Percentiles rank a stretch among this genome's conserved stretches.
Evolutionary conservation across 2,329 filamentous ascomycete genomes (phyloP).

Genomic region (Fusarium anguioides): DNA sequence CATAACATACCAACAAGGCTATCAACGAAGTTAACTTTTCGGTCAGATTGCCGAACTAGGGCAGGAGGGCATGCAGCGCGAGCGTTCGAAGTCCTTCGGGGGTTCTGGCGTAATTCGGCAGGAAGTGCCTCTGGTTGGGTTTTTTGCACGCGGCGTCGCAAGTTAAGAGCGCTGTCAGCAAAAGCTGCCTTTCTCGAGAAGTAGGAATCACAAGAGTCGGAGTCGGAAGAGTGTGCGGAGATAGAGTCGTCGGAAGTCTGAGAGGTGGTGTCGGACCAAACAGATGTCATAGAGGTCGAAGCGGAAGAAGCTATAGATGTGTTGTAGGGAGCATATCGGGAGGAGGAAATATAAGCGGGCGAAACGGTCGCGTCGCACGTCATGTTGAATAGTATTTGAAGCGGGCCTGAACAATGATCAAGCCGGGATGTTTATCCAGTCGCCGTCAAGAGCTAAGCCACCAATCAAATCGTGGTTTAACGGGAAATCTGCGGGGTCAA

Average conservation of each 20-base stretch:
- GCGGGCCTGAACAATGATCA: constrained; percentile 48
- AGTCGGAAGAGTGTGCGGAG: constrained; percentile 70
- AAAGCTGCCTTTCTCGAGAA: constrained; percentile 45
- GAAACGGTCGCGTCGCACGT: constrained; percentile 64
- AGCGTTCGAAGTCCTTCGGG: constrained; percentile 66
- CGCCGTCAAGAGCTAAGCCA: constrained; percentile 64
- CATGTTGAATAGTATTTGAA: constrained; percentile 64
- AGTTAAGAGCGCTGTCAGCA: constrained; percentile 40
- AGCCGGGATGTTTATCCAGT: constrained; percentile 59
- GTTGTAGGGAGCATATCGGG: constrained; percentile 70
- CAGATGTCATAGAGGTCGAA: constrained; percentile 79
- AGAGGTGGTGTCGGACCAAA: constrained; percentile 79
- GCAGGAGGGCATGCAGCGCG: constrained; percentile 74
- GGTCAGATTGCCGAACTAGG: constrained; percentile 86
- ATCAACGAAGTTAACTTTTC: constrained; percentile 95
- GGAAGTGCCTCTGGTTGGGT: constrained; percentile 61
- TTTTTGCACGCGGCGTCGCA: constrained; percentile 41
- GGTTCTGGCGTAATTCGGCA: constrained; percentile 72
- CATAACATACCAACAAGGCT: constrained; percentile 91
- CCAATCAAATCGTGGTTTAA: constrained; percentile 58
- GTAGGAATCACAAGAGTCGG: constrained; percentile 60
- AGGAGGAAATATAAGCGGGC: constrained; percentile 60
- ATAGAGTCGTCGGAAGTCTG: constrained; percentile 76
- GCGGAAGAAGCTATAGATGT: constrained; percentile 78
- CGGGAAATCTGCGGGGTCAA: constrained; percentile 50